These are phyloP conservation scores for Symbiodinium natans DNA, from an alignment of 73 alveolate species.

Conservation along the genomic window DNA sequence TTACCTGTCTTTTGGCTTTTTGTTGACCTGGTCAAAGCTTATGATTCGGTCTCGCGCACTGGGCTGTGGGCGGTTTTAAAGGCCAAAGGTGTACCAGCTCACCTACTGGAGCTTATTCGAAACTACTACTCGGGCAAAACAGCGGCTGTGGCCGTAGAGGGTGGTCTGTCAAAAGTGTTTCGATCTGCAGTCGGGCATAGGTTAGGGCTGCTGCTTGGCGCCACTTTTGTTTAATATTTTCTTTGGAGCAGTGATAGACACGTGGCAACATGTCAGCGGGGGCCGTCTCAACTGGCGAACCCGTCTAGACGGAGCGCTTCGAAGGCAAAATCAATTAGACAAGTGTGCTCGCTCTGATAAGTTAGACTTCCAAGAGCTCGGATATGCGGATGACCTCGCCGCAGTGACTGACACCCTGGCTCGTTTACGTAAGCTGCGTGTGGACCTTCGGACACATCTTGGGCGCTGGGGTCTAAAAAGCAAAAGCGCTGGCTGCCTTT, in stretches of 20 bases:
- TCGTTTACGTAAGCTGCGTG: not conserved
- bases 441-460: not conserved
- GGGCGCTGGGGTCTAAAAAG: not conserved
- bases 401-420: not conserved
- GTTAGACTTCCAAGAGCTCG: not conserved
- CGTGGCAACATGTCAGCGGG: not conserved
- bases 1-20: not conserved
- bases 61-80: not conserved
- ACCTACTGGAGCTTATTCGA: not conserved
- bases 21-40: conserved; percentile 9
- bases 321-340: not conserved
- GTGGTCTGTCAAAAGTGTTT: not conserved
- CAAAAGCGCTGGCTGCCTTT: not conserved
- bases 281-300: not conserved
- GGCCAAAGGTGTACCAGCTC: not conserved
- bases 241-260: not conserved
- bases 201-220: conserved; percentile 49
- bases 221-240: conserved; percentile 18
- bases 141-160: not conserved
- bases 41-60: not conserved
- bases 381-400: conserved; percentile 43
- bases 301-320: conserved; percentile 12
- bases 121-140: not conserved
- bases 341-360: not conserved
- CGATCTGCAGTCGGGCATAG: not conserved